Conservation (phyloP, 1,139 yeast genomes). For the Candida glucosophila region DNA sequence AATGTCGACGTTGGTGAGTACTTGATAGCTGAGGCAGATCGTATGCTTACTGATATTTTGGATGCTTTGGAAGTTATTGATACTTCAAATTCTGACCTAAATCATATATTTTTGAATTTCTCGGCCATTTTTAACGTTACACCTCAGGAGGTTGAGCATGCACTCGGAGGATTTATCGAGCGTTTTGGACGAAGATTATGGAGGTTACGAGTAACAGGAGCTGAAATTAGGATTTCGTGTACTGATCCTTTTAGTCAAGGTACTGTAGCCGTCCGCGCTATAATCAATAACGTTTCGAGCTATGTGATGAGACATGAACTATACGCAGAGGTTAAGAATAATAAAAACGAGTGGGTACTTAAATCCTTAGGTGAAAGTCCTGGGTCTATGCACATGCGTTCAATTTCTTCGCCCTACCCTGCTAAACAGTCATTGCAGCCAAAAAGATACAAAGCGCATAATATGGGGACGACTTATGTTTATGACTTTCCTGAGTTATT, state of each 20-base stretch:
- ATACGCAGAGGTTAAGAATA: constrained; percentile 87
- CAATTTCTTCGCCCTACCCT: constrained; percentile 92
- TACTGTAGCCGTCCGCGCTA: constrained; percentile 93
- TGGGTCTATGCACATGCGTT: constrained; percentile 94
- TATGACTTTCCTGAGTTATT: constrained; percentile 98
- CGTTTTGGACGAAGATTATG: constrained; percentile 95
- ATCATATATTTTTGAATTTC: constrained; percentile 93
- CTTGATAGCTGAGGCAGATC: constrained; percentile 89
- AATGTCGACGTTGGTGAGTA: constrained; percentile 91
- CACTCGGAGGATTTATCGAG: constrained; percentile 95
- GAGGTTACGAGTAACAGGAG: constrained; percentile 94
- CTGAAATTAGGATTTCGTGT: constrained; percentile 93
- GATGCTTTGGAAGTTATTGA: constrained; percentile 93
- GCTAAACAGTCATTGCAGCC: constrained; percentile 98
- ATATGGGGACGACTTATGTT: constrained; percentile 96
- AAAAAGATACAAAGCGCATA: constrained; percentile 95
- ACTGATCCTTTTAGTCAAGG: constrained; percentile 81
- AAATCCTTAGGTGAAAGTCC: constrained; percentile 90
- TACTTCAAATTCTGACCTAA: constrained; percentile 89
- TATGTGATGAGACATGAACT: constrained; percentile 93
- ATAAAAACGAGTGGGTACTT: constrained; percentile 93
- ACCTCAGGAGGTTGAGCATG: constrained; percentile 95
- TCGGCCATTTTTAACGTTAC: constrained; percentile 89
- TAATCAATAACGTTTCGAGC: constrained; percentile 93
- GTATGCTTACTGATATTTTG: constrained; percentile 90